A percentile compares a stretch with the other conserved stretches of the same genome.
Evolutionary conservation across 2,329 filamentous ascomycete genomes (phyloP).

Genomic region (Penicillium sp.): DNA sequence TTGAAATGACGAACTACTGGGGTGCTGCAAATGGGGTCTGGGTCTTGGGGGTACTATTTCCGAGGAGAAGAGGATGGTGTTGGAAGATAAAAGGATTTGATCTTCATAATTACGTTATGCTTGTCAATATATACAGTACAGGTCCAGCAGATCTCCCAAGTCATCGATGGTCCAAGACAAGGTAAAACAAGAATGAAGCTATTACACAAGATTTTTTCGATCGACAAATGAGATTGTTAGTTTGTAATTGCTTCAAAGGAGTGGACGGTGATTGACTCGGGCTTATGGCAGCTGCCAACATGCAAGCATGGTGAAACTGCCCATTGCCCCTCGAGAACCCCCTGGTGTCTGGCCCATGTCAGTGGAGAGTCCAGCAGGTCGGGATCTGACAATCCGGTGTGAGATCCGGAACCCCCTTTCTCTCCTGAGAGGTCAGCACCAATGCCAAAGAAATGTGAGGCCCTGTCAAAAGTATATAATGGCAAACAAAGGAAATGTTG

Average conservation of each 20-base stretch:
- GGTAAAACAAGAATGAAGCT: conserved; percentile 19
- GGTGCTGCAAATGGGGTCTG: neutral
- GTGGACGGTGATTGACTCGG: neutral
- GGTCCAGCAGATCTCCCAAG: neutral
- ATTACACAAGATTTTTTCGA: conserved; percentile 12
- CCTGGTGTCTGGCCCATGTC: neutral
- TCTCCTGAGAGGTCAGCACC: neutral
- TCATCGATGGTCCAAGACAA: conserved; percentile 9
- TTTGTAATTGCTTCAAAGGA: conserved; percentile 11
- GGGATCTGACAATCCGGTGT: conserved; percentile 3
- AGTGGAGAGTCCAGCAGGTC: neutral
- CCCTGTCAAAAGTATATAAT: conserved; percentile 15
- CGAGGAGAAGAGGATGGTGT: neutral
- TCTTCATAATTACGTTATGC: neutral
- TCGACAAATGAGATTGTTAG: conserved; percentile 4
- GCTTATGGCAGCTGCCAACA: neutral
- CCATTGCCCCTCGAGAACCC: neutral
- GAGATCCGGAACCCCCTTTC: neutral
- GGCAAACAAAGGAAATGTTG: conserved; percentile 15
- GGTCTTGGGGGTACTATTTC: neutral
- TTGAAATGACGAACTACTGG: neutral
- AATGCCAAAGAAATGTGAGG: conserved; percentile 8
- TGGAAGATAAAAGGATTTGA: neutral
- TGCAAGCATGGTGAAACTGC: neutral
- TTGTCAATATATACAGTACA: conserved; percentile 14